A percentile compares a stretch with the other conserved stretches of the same genome.
Conservation (phyloP, 2,329 filamentous ascomycete species). For the Fusarium longipes region DNA sequence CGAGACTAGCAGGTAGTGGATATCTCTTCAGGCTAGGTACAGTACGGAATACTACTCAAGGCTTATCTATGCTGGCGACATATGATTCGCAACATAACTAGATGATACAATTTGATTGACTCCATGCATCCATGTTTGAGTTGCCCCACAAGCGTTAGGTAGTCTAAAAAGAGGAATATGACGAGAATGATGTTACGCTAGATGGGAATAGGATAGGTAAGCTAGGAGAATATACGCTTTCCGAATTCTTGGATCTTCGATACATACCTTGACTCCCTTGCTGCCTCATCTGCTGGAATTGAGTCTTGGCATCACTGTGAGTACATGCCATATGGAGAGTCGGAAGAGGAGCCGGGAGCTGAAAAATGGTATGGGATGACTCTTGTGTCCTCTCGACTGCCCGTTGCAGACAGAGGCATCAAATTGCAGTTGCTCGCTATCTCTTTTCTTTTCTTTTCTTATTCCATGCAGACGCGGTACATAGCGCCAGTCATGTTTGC, state of each 20-base stretch:
- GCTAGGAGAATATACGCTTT: background rate
- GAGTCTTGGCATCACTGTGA: background rate
- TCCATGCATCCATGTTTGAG: too few relatives aligned
- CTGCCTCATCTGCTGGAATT: background rate
- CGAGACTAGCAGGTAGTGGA: too few relatives aligned
- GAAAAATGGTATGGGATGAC: background rate
- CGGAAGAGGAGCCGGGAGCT: background rate
- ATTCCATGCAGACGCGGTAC: background rate
- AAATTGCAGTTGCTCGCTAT: too few relatives aligned
- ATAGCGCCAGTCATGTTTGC: background rate
- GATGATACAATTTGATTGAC: too few relatives aligned
- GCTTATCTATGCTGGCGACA: too few relatives aligned
- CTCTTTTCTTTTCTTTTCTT: background rate
- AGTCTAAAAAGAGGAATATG: too few relatives aligned
- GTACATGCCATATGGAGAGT: background rate
- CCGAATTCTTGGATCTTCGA: constrained; percentile 9
- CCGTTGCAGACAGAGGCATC: background rate
- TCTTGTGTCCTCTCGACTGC: background rate
- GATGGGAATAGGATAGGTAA: background rate
- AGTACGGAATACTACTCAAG: too few relatives aligned
- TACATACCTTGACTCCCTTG: background rate
- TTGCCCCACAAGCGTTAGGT: too few relatives aligned
- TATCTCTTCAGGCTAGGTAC: too few relatives aligned
- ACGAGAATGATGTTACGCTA: background rate
- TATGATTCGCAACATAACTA: too few relatives aligned